Base-by-base conservation (phyloP, 75 land plant genomes). In the Ceratopteris richardii region DNA sequence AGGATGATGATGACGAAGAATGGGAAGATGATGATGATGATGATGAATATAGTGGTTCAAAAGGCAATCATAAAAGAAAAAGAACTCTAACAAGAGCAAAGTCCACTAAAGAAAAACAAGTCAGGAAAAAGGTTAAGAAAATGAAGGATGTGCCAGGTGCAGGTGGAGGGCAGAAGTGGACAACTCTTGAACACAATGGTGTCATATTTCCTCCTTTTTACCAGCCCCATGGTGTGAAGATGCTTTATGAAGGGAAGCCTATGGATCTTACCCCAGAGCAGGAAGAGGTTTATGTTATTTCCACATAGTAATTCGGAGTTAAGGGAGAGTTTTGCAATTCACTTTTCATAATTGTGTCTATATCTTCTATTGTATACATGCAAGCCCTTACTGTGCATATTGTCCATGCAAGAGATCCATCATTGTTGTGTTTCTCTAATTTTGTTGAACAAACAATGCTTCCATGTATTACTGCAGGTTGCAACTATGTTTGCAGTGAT, bases 401-500 rank as follows among this genome's bases (percentile, higher is more conserved):
- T n/a, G n/a, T n/a, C n/a, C n/a, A n/a, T n/a, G n/a, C n/a, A n/a
- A n/a, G n/a, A n/a, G n/a, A n/a, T n/a, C n/a, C n/a, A n/a, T n/a
- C n/a, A n/a, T n/a, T n/a, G n/a, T n/a, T n/a, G n/a, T n/a, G n/a
- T n/a, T n/a, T n/a, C n/a, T n/a, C n/a, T n/a, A n/a, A n/a, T n/a
- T n/a, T n/a, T n/a, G 37, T 4, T 33, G 37, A 33, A 33, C 9
- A 3, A 33, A 9, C 37, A 33, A 9, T 33, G 9, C 9, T 4
- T 33, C 3, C 21, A 14, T 46, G n/a, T 20, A 2, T 4, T 17
- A 17, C 3, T 64, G 56, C 76, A 90, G 96, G 88, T 94, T 61
- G 98, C 98, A 12, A 89, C 98, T 13, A 94, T 94, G 98, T 94
- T 75, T 75, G 98, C 98, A 0, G 87, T 94, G 21, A 94, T 94